Conservation (phyloP, 441 rosid species). For the Populus hybrid region DNA sequence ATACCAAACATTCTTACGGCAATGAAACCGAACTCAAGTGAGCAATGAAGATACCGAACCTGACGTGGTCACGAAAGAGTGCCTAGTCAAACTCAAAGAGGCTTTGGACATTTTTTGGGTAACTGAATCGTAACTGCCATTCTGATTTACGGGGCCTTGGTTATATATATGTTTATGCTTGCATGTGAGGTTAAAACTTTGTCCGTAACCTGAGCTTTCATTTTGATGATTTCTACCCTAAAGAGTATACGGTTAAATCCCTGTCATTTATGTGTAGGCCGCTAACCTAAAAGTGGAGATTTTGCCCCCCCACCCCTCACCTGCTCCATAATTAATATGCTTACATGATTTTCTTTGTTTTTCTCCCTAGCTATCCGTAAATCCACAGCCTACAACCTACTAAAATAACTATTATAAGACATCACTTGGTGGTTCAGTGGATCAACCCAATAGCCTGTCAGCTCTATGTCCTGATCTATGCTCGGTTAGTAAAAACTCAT, state of each 20-base stretch:
- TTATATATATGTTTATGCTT: not conserved
- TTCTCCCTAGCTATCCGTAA: too few species aligned
- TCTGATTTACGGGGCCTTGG: not conserved
- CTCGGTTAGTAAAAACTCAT: too few species aligned
- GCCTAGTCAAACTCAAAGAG: not conserved
- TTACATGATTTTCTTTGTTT: not conserved
- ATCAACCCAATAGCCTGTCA: too few species aligned
- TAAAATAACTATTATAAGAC: too few species aligned
- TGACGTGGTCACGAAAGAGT: constrained; percentile 16
- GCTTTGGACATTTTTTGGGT: not conserved
- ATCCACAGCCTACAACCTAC: too few species aligned
- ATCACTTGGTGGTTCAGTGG: too few species aligned
- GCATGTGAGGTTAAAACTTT: not conserved
- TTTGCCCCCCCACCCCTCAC: constrained; percentile 5
- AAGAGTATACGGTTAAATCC: constrained; percentile 9
- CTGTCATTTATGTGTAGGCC: not conserved
- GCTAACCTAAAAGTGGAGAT: not conserved
- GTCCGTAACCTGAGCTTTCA: constrained; percentile 3
- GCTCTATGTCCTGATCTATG: too few species aligned
- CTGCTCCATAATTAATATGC: constrained; percentile 13
- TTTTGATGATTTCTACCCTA: constrained; percentile 34
- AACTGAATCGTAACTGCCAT: constrained; percentile 30
- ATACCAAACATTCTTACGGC: constrained; percentile 23
- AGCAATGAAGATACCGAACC: too few species aligned
- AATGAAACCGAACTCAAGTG: constrained; percentile 18